Evolutionary conservation across 2,329 filamentous ascomycete species (phyloP), one percentile per base, ranked within the genome.

Genomic region (Cryphonectria japonica): DNA sequence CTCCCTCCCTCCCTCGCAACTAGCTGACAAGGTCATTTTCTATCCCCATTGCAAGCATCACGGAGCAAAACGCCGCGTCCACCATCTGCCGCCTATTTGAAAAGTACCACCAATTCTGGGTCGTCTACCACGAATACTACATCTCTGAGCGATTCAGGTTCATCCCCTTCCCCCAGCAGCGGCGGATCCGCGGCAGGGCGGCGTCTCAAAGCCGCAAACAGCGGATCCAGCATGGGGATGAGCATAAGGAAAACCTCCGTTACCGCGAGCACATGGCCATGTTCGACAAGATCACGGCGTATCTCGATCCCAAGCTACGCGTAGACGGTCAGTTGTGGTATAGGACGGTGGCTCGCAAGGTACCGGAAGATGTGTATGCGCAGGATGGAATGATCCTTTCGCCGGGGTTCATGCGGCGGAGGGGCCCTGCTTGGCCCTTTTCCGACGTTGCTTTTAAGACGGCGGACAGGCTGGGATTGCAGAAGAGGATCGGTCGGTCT

Each of bases 71-170:
- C 3, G 50, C 63, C 63, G 26, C 63, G 11, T 65, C 32, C 29
- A 5, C 62, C 63, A 43, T 70, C 29, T 64, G 67, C n/a, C 62
- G 70, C 3, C 57, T 72, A 0, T 69, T 72, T 46, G 22, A 62
- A 11, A 64, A 59, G 16, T 60, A 67, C 19, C 3, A 22, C 19
- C 22, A 32, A 6, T 34, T 63, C n/a, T 61, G 66, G 22, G 4
- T 41, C 11, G 22, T 69, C 1, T 69, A 66, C 32, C 69, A 66
- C 63, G n/a, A 22, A 4, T 39, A 59, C 29, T 72, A 69, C 64
- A 50, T 72, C 14, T 63, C 67, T 8, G 0, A 32, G 8, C 26
- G 50, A 2, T 39, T 69, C 26, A 6, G 29, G 3, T 65, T 71
- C 26, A 41, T 43, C 29, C 67, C 32, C 32, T 29, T 26, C 9